Percentiles rank a stretch among this genome's conserved stretches.
Evolutionary conservation across 2,329 filamentous ascomycete species (phyloP).

Genomic region (Epichloe gansuensis): DNA sequence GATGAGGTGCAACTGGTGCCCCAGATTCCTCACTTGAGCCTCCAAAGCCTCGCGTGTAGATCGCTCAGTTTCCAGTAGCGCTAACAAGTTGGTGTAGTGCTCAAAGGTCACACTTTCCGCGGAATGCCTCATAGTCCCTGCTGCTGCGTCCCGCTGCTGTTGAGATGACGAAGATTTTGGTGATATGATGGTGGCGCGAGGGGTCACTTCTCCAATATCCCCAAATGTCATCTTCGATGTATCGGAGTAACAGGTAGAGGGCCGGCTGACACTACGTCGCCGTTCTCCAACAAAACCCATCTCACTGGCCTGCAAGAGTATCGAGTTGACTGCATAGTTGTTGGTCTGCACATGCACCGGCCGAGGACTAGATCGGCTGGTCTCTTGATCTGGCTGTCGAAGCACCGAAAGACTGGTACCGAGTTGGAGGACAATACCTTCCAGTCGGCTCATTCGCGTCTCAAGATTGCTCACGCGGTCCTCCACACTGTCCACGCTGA

Average conservation of each 20-base stretch:
- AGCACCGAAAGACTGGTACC: conserved; percentile 33
- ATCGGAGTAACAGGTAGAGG: conserved; percentile 27
- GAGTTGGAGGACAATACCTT: conserved; percentile 38
- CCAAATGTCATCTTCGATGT: conserved; percentile 32
- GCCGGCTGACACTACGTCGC: conserved; percentile 8
- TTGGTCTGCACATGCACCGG: not conserved
- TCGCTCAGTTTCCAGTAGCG: conserved; percentile 44
- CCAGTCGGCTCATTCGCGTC: conserved; percentile 36
- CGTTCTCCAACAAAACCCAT: conserved; percentile 1
- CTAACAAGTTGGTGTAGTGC: conserved; percentile 36
- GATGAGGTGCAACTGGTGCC: conserved; percentile 34
- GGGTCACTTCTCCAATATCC: conserved; percentile 31
- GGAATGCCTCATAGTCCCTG: conserved; percentile 18
- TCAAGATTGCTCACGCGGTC: conserved; percentile 40
- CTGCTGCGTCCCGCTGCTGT: conserved; percentile 3
- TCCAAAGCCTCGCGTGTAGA: conserved; percentile 43
- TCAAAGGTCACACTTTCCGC: conserved; percentile 25
- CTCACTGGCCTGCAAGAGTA: not conserved
- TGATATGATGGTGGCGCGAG: conserved; percentile 20
- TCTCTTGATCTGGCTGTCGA: conserved; percentile 16
- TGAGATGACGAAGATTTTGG: conserved; percentile 30
- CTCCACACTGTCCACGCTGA: conserved; percentile 41
- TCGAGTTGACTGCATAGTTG: not conserved
- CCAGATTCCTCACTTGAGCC: conserved; percentile 39
- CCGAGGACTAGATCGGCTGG: conserved; percentile 9